These are phyloP conservation scores for Myrica gale DNA, from an alignment of 306 rosid species.

Conservation along the genomic window DNA sequence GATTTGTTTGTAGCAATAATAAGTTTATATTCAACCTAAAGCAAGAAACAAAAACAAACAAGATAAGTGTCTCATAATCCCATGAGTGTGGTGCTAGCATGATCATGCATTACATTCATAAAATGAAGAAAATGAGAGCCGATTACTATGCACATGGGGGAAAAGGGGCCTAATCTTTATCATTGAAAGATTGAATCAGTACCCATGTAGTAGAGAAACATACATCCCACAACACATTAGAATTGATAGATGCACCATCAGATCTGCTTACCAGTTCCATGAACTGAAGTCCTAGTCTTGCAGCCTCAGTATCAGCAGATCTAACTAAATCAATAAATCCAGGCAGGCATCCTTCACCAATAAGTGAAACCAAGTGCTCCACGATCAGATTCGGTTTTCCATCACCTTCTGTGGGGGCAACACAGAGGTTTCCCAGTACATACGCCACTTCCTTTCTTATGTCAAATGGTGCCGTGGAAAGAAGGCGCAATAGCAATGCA, in stretches of 20 bases:
- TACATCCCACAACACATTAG: background rate
- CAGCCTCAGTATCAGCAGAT: slow-evolving; percentile 86
- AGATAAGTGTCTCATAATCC: background rate
- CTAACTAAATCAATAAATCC: slow-evolving; percentile 84
- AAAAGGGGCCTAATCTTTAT: background rate
- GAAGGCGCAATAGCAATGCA: slow-evolving; percentile 63
- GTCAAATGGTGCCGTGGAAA: slow-evolving; percentile 77
- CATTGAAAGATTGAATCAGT: background rate
- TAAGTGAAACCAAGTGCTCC: slow-evolving; percentile 79
- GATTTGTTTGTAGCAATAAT: background rate
- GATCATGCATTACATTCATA: background rate
- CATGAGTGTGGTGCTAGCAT: background rate
- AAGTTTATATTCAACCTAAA: background rate
- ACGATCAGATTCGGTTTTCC: slow-evolving; percentile 63
- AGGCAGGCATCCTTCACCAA: slow-evolving; percentile 70
- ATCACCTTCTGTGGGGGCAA: slow-evolving; percentile 55
- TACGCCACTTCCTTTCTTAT: slow-evolving; percentile 90
- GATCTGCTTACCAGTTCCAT: slow-evolving; percentile 70
- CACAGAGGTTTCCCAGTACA: slow-evolving; percentile 90
- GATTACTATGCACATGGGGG: background rate
- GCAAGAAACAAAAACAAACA: background rate
- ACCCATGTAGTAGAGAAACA: background rate
- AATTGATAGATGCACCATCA: slow-evolving; percentile 7
- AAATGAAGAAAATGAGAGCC: background rate
- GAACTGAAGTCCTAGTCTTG: slow-evolving; percentile 89